Base-by-base conservation (phyloP, 1,284 basidiomycete species). In the Schizopora paradoxa region DNA sequence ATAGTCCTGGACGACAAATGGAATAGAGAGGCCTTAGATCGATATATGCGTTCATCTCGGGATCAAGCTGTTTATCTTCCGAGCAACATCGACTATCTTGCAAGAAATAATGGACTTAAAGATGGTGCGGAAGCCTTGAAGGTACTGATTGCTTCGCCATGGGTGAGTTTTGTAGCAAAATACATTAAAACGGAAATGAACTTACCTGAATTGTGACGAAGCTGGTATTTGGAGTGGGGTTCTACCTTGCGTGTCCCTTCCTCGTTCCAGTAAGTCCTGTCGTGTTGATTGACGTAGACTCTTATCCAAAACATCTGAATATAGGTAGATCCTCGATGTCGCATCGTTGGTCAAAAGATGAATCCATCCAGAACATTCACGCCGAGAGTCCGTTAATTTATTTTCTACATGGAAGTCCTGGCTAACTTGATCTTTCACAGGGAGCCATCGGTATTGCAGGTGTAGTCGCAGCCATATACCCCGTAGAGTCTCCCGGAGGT, bases 391-490 rank as follows among this genome's bases (percentile, higher is more conserved):
- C 44, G 69, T 56, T 26, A n/a, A 28, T 23, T 22, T 21, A 10
- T 8, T 19, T 2, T 10, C 6, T 5, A 7, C 23, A 27, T 10
- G 19, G 6, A 4, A 22, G 31, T 22, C 6, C 39, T 38, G n/a
- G 13, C 11, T 44, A 4, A 28, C 38, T 14, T 19, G 41, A 14
- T n/a, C 16, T 19, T 28, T 25, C 7, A 2, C 49, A 81, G 77
- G 79, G 82, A 7, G 78, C 82, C 0, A 68, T 85, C 25, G 79
- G 82, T 0, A 74, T 82, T 22, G 75, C 79, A 2, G 79, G 80
- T 2, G 66, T 74, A 0, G 74, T 78, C 8, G 71, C 73, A 4
- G 77, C 76, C 2, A 82, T 85, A 47, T 86, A 84, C 53, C 82
- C 79, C 0, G 69, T 82, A 34, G 76, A 77, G 43, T 79, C 75